Conservation (phyloP, 1,284 basidiomycete genomes). For the Jaminaea rosea region DNA sequence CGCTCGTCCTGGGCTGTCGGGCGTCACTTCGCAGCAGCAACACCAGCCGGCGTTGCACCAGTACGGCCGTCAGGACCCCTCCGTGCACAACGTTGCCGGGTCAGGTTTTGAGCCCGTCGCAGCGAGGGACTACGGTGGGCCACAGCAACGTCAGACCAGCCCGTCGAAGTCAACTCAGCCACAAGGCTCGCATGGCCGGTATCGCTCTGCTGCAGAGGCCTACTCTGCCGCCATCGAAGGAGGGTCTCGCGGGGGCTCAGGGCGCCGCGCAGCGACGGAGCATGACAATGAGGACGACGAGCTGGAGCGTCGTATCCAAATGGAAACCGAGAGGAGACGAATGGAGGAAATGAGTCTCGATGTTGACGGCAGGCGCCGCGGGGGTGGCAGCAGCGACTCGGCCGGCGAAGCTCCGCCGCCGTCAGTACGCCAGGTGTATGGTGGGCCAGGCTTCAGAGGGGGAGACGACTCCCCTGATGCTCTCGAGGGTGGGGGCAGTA, state of each 20-base stretch:
- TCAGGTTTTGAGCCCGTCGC: neutral
- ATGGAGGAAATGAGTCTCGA: slow-evolving; percentile 20
- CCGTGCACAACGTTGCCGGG: slow-evolving; percentile 5
- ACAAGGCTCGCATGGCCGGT: too few species aligned
- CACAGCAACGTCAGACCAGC: neutral
- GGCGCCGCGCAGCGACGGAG: too few species aligned
- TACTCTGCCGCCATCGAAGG: too few species aligned
- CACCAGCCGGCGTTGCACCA: too few species aligned
- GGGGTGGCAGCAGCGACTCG: neutral
- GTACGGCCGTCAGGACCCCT: slow-evolving; percentile 2
- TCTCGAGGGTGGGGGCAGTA: too few species aligned
- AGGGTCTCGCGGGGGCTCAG: too few species aligned
- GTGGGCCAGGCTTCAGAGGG: too few species aligned
- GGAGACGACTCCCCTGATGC: too few species aligned
- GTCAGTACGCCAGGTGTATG: slow-evolving; percentile 10
- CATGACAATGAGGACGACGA: neutral
- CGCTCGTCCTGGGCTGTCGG: neutral
- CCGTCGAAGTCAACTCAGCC: too few species aligned
- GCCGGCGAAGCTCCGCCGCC: slow-evolving; percentile 2
- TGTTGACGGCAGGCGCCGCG: neutral
- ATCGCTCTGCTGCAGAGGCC: neutral
- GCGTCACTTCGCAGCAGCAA: neutral
- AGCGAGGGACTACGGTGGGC: neutral
- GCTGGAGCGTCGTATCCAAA: neutral
- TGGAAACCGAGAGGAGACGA: slow-evolving; percentile 22